These are phyloP conservation scores for Boletus reticulatus DNA, from an alignment of 768 basidiomycete species.

Conservation along the genomic window DNA sequence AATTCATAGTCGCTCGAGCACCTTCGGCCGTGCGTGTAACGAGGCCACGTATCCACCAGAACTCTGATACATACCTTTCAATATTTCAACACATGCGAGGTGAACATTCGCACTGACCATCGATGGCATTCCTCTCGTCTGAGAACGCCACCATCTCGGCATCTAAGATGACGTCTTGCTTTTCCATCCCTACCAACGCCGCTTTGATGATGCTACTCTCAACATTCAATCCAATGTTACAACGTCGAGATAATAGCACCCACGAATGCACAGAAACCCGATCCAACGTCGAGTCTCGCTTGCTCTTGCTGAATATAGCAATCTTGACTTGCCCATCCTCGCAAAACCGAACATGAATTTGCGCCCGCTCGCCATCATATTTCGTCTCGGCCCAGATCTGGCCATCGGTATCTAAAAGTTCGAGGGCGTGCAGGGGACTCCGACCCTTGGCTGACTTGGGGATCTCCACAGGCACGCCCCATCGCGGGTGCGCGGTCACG, in stretches of 20 bases:
- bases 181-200: conserved; percentile 47
- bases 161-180: conserved; percentile 57
- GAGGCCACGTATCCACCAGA: conserved; percentile 68
- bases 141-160: conserved; percentile 91
- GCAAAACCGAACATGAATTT: conserved; percentile 73
- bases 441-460: conserved; percentile 82
- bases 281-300: conserved; percentile 77
- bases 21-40: conserved; percentile 59
- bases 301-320: conserved; percentile 86
- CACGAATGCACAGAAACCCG: conserved; percentile 60
- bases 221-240: background rate
- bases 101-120: conserved; percentile 49
- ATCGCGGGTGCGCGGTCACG: conserved; percentile 35
- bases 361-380: conserved; percentile 93
- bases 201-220: conserved; percentile 52
- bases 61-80: conserved; percentile 46
- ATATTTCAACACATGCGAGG: background rate
- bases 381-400: conserved; percentile 86
- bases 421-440: conserved; percentile 55
- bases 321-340: conserved; percentile 44
- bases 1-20: conserved; percentile 36
- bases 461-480: conserved; percentile 69
- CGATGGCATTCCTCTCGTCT: conserved; percentile 52
- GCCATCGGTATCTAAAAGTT: conserved; percentile 26
- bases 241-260: conserved; percentile 5